phyloP scores from a whole-genome alignment of 2,329 filamentous ascomycete species.

The Elsinoe batatas region DNA sequence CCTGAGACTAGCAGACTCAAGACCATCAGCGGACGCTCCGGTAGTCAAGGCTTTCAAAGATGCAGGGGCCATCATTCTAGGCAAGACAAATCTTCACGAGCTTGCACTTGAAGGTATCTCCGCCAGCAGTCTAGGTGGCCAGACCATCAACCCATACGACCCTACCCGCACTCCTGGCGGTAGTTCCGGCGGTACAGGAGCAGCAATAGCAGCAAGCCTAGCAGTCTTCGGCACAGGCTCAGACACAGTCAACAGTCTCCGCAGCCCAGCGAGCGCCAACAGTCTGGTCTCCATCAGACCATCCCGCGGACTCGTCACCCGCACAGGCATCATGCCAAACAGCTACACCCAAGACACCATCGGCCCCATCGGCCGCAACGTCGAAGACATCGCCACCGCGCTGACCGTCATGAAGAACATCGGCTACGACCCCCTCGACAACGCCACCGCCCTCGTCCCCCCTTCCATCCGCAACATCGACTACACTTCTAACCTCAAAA shows the following conservation, averaged over 20 bases:
- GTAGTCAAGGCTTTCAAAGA: slow-evolving; percentile 23
- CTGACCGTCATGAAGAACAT: slow-evolving; percentile 35
- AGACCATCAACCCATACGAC: slow-evolving; percentile 59
- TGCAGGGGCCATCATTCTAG: slow-evolving; percentile 26
- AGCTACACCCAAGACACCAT: slow-evolving; percentile 26
- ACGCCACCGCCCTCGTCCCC: slow-evolving; percentile 42
- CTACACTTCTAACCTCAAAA: slow-evolving; percentile 36
- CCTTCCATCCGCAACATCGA: slow-evolving; percentile 33
- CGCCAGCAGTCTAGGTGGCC: slow-evolving; percentile 53
- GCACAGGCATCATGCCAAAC: slow-evolving; percentile 25
- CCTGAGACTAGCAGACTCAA: slow-evolving; percentile 39
- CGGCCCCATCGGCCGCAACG: slow-evolving; percentile 24
- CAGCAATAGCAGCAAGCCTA: slow-evolving; percentile 49
- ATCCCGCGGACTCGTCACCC: slow-evolving; percentile 24
- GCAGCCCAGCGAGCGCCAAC: slow-evolving; percentile 53
- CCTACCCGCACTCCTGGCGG: slow-evolving; percentile 54
- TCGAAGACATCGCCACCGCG: slow-evolving; percentile 25
- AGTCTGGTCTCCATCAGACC: slow-evolving; percentile 51
- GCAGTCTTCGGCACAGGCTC: slow-evolving; percentile 38
- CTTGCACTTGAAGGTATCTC: slow-evolving; percentile 54
- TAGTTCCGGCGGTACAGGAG: slow-evolving; percentile 53
- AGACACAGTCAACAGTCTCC: slow-evolving; percentile 48
- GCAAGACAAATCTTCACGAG: slow-evolving; percentile 43
- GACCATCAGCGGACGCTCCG: slow-evolving; percentile 31
- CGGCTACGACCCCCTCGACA: slow-evolving; percentile 44